Evolutionary conservation across 2,329 filamentous ascomycete species (phyloP).

Genomic region (Cyphellophora europaea): DNA sequence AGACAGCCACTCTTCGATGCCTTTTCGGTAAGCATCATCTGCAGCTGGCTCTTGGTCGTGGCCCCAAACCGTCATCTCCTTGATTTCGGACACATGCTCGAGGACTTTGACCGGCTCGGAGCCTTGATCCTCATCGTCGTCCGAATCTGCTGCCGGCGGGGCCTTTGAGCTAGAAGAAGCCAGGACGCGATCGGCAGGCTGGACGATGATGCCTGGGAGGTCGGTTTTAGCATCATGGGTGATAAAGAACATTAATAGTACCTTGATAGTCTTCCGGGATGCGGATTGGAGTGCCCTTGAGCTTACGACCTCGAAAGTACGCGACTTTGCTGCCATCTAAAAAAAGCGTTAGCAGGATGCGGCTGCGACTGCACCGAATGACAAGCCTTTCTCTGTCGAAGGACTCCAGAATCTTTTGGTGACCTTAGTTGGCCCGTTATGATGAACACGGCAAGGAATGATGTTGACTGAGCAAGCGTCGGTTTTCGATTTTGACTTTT

Average conservation of each 20-base stretch:
- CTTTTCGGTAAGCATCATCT: conserved; percentile 62
- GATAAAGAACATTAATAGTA: conserved; percentile 13
- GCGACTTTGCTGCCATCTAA: conserved; percentile 46
- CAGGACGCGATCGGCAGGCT: conserved; percentile 25
- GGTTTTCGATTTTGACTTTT: conserved; percentile 12
- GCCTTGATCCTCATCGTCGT: conserved; percentile 36
- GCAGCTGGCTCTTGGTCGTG: conserved; percentile 61
- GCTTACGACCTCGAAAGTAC: conserved; percentile 72
- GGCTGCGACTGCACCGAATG: too few species aligned
- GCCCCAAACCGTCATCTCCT: conserved; percentile 72
- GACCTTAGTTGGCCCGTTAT: conserved; percentile 62
- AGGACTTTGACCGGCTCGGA: conserved; percentile 46
- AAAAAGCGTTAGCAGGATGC: too few species aligned
- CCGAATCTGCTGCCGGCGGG: conserved; percentile 22
- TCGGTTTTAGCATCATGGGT: not conserved
- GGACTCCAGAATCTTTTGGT: conserved; percentile 64
- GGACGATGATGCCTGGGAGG: conserved; percentile 47
- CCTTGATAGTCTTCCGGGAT: conserved; percentile 64
- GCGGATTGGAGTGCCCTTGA: conserved; percentile 57
- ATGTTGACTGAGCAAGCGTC: conserved; percentile 42
- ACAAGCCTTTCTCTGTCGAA: conserved; percentile 32
- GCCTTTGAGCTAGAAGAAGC: not conserved
- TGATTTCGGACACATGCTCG: conserved; percentile 59
- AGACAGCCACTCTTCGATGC: conserved; percentile 70
- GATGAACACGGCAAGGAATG: conserved; percentile 70